phyloP scores from a whole-genome alignment of 345 rosid genomes.

The Leavenworthia alabamica region DNA sequence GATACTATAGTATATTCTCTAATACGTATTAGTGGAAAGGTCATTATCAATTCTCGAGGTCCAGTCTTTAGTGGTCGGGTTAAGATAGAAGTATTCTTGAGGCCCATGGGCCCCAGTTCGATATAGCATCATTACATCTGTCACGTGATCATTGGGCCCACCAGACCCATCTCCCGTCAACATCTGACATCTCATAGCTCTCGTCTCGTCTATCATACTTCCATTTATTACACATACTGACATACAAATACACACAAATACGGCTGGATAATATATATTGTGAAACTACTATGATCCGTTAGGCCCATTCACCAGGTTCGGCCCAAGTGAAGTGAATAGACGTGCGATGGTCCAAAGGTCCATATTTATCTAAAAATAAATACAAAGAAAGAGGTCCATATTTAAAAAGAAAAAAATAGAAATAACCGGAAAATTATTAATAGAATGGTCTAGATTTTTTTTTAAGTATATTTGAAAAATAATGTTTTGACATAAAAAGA shows the following conservation, averaged over 20 bases:
- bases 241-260: constrained; percentile 6
- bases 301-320: not conserved
- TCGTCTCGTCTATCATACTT: constrained; percentile 5
- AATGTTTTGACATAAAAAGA: not conserved
- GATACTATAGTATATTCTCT: not conserved
- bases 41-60: constrained; percentile 20
- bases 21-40: constrained; percentile 2
- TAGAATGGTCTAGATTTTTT: not conserved
- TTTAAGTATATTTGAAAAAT: no score
- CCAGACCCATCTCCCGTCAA: constrained; percentile 25
- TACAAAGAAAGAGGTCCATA: no score
- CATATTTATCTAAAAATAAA: not conserved
- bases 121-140: constrained; percentile 13
- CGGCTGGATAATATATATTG: constrained; percentile 1
- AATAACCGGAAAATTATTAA: not conserved
- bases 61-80: constrained; percentile 26
- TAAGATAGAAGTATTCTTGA: constrained; percentile 17
- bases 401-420: no score
- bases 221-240: constrained; percentile 12
- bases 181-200: constrained; percentile 35
- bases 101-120: constrained; percentile 27
- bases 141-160: constrained; percentile 30
- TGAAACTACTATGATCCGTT: no score
- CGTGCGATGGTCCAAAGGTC: not conserved
- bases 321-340: not conserved